Percentiles rank a stretch among this genome's conserved stretches.
phyloP scores from a whole-genome alignment of 768 basidiomycete species.

The Russula dissimulans region DNA sequence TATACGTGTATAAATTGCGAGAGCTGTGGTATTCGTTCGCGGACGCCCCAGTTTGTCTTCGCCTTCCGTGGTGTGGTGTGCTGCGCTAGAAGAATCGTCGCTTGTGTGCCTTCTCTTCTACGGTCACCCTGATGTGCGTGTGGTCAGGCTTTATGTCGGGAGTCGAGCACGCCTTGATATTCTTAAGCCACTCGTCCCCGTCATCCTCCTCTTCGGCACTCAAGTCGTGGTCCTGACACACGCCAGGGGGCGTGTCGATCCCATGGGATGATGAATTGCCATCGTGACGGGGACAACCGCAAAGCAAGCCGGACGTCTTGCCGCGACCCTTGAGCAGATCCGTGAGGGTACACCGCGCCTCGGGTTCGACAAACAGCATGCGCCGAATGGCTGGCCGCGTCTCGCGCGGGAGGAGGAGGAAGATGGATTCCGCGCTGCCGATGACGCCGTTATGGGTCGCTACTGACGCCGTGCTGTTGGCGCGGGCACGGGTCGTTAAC shows the following conservation, averaged over 20 bases:
- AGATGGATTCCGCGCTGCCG: constrained; percentile 84
- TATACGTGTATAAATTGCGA: constrained; percentile 6
- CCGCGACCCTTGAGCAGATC: constrained; percentile 80
- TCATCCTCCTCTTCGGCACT: constrained; percentile 63
- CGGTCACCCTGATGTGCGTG: constrained; percentile 61
- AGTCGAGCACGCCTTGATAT: constrained; percentile 57
- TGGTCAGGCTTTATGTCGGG: constrained; percentile 42
- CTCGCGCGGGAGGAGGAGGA: constrained; percentile 91
- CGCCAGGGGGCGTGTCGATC: constrained; percentile 33
- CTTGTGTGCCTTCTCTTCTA: constrained; percentile 67
- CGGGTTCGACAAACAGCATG: constrained; percentile 90
- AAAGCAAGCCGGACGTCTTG: constrained; percentile 67
- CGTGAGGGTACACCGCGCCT: constrained; percentile 82
- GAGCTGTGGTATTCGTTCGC: background rate
- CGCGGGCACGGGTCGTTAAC: constrained; percentile 21
- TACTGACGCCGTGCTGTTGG: constrained; percentile 32
- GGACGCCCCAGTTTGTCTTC: background rate
- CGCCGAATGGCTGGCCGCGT: constrained; percentile 80
- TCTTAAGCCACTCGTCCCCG: constrained; percentile 84
- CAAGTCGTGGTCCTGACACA: constrained; percentile 55
- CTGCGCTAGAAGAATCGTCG: constrained; percentile 57
- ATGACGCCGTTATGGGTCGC: constrained; percentile 55
- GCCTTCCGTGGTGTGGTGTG: background rate
- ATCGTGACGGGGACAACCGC: constrained; percentile 48
- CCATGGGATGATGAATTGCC: constrained; percentile 28